phyloP scores from a whole-genome alignment of 176 grass and related monocot genomes.

The Coix lacrymajobi region DNA sequence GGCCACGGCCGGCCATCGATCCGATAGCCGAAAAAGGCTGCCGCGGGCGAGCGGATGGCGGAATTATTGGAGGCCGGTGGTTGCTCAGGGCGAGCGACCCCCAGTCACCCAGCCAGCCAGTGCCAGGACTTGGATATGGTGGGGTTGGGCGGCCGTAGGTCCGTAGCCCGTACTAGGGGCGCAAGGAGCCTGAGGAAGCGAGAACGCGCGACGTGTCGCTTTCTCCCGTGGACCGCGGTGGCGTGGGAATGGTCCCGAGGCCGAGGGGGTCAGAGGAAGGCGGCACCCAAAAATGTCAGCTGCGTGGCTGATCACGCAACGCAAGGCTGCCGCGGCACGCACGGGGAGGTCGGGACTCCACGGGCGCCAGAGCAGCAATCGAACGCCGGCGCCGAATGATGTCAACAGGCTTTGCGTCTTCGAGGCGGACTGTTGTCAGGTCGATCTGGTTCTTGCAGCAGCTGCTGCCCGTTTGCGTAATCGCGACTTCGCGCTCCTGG shows the following conservation, averaged over 20 bases:
- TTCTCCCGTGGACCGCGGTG: neutral
- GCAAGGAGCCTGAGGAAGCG: too few relatives aligned
- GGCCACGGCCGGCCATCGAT: neutral
- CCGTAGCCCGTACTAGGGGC: too few relatives aligned
- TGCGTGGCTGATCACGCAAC: neutral
- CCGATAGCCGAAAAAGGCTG: neutral
- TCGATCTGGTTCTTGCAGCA: too few relatives aligned
- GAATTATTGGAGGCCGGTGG: neutral
- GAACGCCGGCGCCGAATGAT: too few relatives aligned
- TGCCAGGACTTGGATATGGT: neutral
- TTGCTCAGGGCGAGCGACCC: neutral
- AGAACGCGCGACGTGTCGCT: neutral
- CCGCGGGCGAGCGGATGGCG: neutral
- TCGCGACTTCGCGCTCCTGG: neutral
- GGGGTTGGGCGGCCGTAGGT: too few relatives aligned
- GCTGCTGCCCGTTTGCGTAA: too few relatives aligned
- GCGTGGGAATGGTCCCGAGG: neutral
- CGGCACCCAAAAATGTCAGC: neutral
- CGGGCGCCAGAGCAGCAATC: too few relatives aligned
- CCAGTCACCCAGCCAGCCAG: too few relatives aligned
- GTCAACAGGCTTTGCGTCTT: too few relatives aligned
- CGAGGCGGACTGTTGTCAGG: too few relatives aligned
- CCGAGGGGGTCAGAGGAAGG: neutral
- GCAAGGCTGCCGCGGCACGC: too few relatives aligned
- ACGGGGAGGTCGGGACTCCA: too few relatives aligned